phyloP scores from a whole-genome alignment of 1,284 basidiomycete species.

The Athelia sp. region DNA sequence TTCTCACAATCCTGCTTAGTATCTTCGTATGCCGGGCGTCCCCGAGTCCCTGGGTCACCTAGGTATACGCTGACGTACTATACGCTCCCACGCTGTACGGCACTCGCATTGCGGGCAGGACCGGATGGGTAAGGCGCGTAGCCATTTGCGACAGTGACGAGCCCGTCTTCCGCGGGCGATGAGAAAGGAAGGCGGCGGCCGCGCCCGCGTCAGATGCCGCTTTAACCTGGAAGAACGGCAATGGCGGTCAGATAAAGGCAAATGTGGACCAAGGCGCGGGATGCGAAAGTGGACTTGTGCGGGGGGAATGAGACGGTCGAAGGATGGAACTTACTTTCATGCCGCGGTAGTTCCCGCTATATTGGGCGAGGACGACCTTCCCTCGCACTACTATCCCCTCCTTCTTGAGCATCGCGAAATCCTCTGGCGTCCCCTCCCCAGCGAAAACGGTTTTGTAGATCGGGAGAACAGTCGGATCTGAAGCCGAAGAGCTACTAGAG shows the following conservation, averaged over 20 bases:
- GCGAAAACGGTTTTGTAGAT: slow-evolving; percentile 76
- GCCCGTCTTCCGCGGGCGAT: slow-evolving; percentile 87
- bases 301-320: too few species aligned
- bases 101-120: slow-evolving; percentile 81
- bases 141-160: slow-evolving; percentile 75
- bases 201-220: slow-evolving; percentile 83
- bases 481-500: too few species aligned
- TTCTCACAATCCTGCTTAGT: slow-evolving; percentile 44
- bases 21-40: slow-evolving; percentile 82
- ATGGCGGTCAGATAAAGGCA: background rate
- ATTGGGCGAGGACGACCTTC: slow-evolving; percentile 82
- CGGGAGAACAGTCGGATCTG: slow-evolving; percentile 28
- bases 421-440: slow-evolving; percentile 76
- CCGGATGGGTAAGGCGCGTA: slow-evolving; percentile 79
- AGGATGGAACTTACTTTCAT: slow-evolving; percentile 55
- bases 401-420: slow-evolving; percentile 58
- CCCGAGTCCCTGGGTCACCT: slow-evolving; percentile 84
- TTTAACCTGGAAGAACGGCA: slow-evolving; percentile 54
- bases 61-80: slow-evolving; percentile 82
- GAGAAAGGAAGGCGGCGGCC: slow-evolving; percentile 77
- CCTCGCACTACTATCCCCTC: slow-evolving; percentile 70
- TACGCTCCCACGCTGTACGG: slow-evolving; percentile 85
- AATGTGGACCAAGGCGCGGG: background rate
- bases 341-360: slow-evolving; percentile 80
- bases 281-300: too few species aligned